phyloP scores from a whole-genome alignment of 768 basidiomycete genomes.

The Naganishia antarctica region DNA sequence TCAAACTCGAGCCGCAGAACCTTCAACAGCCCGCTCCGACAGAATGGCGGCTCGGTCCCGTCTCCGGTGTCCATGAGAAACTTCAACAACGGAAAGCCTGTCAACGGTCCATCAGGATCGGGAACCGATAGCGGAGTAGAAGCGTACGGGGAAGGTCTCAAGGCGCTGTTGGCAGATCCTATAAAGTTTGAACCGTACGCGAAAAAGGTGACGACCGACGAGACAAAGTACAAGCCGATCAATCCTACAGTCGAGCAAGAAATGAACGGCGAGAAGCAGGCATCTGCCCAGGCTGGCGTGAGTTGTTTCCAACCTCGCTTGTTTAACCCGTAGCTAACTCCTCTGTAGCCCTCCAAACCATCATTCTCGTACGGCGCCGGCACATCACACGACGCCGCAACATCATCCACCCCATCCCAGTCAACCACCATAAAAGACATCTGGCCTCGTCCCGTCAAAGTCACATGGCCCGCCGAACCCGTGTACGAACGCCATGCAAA shows the following conservation, averaged over 20 bases:
- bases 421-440: conserved; percentile 1
- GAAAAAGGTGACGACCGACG: conserved; percentile 41
- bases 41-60: neutral
- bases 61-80: conserved; percentile 12
- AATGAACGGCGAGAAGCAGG: neutral
- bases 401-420: neutral
- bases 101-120: neutral
- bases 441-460: conserved; percentile 16
- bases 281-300: neutral
- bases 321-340: no score
- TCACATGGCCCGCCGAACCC: conserved; percentile 8
- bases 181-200: conserved; percentile 44
- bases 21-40: conserved; percentile 2
- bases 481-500: conserved; percentile 12
- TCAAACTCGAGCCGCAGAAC: conserved; percentile 17
- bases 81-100: neutral
- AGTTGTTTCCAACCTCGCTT: neutral
- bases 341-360: conserved; percentile 25
- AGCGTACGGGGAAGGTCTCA: conserved; percentile 31
- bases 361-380: conserved; percentile 35
- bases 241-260: neutral
- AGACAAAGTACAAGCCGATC: conserved; percentile 28
- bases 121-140: conserved; percentile 35
- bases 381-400: neutral
- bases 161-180: conserved; percentile 34